Evolutionary conservation across 371 early-diverging fungal species (phyloP).

Genomic region (Circinella minor): DNA sequence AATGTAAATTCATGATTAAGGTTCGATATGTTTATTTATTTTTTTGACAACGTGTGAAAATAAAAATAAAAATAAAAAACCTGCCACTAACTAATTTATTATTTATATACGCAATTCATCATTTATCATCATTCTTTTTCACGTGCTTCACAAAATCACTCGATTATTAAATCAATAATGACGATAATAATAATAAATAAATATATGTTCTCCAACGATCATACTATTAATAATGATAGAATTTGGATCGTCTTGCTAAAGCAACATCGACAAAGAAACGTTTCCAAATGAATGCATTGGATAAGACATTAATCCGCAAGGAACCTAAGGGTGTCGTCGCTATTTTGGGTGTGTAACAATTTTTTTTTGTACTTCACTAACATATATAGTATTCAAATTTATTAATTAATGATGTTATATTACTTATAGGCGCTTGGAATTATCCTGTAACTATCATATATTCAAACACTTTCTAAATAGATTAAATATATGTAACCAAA

Average conservation of each 20-base stretch:
- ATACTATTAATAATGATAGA: constrained; percentile 18
- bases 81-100: not conserved
- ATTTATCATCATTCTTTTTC: no score
- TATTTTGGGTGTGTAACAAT: constrained; percentile 52
- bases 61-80: not conserved
- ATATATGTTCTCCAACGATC: no score
- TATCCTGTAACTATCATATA: constrained; percentile 65
- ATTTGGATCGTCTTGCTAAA: constrained; percentile 36
- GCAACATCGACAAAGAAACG: constrained; percentile 36
- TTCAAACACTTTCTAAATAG: not conserved
- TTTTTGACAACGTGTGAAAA: no score
- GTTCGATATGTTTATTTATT: constrained; percentile 18
- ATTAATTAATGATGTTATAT: no score
- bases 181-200: no score
- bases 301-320: constrained; percentile 52
- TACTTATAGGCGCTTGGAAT: constrained; percentile 76
- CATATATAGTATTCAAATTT: no score
- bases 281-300: constrained; percentile 39
- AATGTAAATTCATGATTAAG: constrained; percentile 64
- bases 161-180: no score
- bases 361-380: no score
- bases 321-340: constrained; percentile 81
- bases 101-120: not conserved
- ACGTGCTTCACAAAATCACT: no score
- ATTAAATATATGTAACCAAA: not conserved